phyloP scores from a whole-genome alignment of 805 yeast genomes.

The Candida odintsovae region DNA sequence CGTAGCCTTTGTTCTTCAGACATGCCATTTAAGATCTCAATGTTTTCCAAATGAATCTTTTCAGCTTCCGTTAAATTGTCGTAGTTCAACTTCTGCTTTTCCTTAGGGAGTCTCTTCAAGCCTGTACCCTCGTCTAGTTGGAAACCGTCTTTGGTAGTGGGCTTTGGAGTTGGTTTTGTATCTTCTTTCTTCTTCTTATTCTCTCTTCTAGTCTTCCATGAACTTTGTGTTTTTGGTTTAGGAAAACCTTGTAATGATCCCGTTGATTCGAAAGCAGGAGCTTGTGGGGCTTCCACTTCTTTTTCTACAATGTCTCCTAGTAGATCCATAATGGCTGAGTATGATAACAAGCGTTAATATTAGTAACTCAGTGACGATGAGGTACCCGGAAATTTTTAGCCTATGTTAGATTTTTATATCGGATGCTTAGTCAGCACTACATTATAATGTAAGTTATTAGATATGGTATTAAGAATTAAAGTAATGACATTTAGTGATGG shows the following conservation, averaged over 20 bases:
- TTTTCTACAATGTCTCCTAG: conserved; percentile 84
- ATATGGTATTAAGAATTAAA: neutral
- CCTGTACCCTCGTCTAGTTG: conserved; percentile 78
- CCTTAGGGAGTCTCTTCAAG: conserved; percentile 82
- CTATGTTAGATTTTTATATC: neutral
- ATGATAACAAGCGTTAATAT: neutral
- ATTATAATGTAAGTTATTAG: neutral
- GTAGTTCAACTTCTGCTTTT: conserved; percentile 59
- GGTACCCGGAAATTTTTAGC: neutral
- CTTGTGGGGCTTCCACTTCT: conserved; percentile 88
- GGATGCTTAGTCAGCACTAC: neutral
- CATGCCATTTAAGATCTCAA: conserved; percentile 56
- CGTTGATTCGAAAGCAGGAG: conserved; percentile 84
- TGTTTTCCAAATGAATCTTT: conserved; percentile 71
- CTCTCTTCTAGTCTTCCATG: conserved; percentile 61
- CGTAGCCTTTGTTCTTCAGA: conserved; percentile 54
- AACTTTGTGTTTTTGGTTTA: conserved; percentile 77
- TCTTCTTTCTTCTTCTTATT: conserved; percentile 92
- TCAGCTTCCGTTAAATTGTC: conserved; percentile 52
- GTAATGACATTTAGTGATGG: neutral
- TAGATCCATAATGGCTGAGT: conserved; percentile 67
- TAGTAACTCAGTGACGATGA: neutral
- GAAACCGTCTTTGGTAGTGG: conserved; percentile 80
- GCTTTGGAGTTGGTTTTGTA: conserved; percentile 83
- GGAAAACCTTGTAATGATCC: conserved; percentile 80